Conservation (phyloP, 1,284 basidiomycete species). For the Volvariella volvacea region DNA sequence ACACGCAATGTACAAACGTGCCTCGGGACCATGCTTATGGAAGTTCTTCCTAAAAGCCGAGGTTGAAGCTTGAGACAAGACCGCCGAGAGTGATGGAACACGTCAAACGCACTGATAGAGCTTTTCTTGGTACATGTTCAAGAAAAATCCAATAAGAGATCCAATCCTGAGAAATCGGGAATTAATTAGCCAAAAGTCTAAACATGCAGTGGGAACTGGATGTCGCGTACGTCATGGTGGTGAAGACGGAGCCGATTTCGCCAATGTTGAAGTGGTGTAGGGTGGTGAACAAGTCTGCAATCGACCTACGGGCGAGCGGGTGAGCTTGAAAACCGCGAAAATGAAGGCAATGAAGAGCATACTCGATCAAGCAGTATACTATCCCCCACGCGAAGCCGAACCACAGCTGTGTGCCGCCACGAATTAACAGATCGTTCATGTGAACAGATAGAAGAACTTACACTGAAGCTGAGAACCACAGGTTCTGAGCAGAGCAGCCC, state of each 20-base stretch:
- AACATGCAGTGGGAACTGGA: not conserved
- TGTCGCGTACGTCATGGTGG: constrained; percentile 47
- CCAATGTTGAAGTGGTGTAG: constrained; percentile 65
- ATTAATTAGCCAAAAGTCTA: constrained; percentile 3
- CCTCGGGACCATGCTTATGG: constrained; percentile 58
- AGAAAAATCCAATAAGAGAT: constrained; percentile 46
- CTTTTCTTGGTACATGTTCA: constrained; percentile 59
- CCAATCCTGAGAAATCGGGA: constrained; percentile 43
- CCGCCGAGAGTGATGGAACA: not conserved
- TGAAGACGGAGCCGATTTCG: constrained; percentile 56
- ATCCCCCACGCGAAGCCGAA: constrained; percentile 76
- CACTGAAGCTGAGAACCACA: constrained; percentile 68
- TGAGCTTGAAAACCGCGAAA: not conserved
- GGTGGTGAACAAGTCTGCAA: constrained; percentile 51
- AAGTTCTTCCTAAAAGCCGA: constrained; percentile 50
- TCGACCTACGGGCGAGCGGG: constrained; percentile 33
- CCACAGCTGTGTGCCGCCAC: constrained; percentile 47
- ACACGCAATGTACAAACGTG: constrained; percentile 65
- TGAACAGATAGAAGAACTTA: constrained; percentile 23
- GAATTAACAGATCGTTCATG: constrained; percentile 1
- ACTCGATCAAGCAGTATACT: constrained; percentile 64
- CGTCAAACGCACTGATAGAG: constrained; percentile 47
- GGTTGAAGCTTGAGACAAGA: constrained; percentile 2
- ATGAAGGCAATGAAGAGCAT: constrained; percentile 11
- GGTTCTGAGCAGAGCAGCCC: constrained; percentile 70